These are phyloP conservation scores for Erodium maritimum DNA, from an alignment of 345 rosid species.

Conservation along the genomic window DNA sequence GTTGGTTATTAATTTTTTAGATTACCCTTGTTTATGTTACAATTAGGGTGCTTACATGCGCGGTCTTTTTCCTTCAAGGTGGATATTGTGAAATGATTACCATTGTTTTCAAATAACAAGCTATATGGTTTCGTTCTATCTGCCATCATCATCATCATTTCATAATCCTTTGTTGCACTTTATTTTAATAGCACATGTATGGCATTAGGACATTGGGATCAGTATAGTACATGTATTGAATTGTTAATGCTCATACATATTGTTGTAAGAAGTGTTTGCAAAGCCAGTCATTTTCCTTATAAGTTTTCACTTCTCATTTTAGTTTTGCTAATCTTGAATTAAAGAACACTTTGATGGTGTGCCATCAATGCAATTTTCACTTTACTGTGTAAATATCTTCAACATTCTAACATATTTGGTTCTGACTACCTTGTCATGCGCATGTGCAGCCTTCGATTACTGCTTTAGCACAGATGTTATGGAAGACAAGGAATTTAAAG, in stretches of 20 bases:
- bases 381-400: background rate
- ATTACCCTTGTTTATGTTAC: background rate
- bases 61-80: background rate
- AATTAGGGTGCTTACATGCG: too few relatives aligned
- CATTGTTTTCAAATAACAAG: too few relatives aligned
- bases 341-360: background rate
- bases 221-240: background rate
- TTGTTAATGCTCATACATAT: too few relatives aligned
- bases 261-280: background rate
- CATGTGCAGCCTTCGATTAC: constrained; percentile 46
- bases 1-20: background rate
- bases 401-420: background rate
- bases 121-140: too few relatives aligned
- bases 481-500: constrained; percentile 40
- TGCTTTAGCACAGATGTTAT: constrained; percentile 48
- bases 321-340: background rate
- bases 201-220: too few relatives aligned
- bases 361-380: background rate
- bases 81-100: background rate
- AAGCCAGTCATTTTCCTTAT: background rate
- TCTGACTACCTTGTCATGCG: constrained; percentile 3
- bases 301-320: background rate
- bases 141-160: background rate
- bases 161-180: background rate
- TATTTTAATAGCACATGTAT: background rate